Evolutionary conservation across 1,284 basidiomycete species (phyloP), one percentile per base, ranked within the genome.

Genomic region (Microbotryum lychnidis-dioicae): DNA sequence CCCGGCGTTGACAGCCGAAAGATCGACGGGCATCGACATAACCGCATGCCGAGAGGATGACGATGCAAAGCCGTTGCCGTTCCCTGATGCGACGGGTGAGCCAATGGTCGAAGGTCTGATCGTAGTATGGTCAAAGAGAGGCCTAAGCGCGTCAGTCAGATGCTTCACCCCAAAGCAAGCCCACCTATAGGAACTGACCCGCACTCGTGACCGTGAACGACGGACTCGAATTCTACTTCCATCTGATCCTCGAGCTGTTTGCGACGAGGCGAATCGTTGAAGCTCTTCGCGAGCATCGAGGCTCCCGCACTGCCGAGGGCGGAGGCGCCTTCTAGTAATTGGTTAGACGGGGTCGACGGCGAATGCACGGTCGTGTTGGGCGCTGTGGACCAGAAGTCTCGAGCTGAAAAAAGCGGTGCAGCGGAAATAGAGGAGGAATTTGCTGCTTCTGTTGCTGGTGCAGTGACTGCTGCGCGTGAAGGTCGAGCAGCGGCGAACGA

Each of bases 211-310:
- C 55, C 58, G 37, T 66, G 60, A 2, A 66, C 58, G 57, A 66
- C 56, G 48, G 63, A 60, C 12, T 66, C 64, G 37, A 64, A 64
- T 3, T 68, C 67, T 37, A 60, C 33, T 8, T 54, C 52, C 58
- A 60, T 60, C 12, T 53, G 10, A 12, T 21, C 51, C 33, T 31
- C 33, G 51, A 29, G 51, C 9, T 56, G 37, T 45, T n/a, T 56
- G 29, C 54, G 21, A 18, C 48, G 21, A 21, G 49, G 37, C 46
- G 20, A 31, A 8, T 49, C 46, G 18, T 25, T 5, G 31, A 50
- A 45, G 16, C 50, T 18, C 46, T 6, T 31, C 46, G 20, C 44
- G 29, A 7, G 6, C 27, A 4, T 46, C 56, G 25, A 42, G 49
- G 42, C 46, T 55, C 25, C 56, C 57, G 14, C 45, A 7, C 1